Evolutionary conservation across 83 land plant genomes (phyloP), one percentile per base, ranked within the genome.

Genomic region (Isoetes engelmannii): DNA sequence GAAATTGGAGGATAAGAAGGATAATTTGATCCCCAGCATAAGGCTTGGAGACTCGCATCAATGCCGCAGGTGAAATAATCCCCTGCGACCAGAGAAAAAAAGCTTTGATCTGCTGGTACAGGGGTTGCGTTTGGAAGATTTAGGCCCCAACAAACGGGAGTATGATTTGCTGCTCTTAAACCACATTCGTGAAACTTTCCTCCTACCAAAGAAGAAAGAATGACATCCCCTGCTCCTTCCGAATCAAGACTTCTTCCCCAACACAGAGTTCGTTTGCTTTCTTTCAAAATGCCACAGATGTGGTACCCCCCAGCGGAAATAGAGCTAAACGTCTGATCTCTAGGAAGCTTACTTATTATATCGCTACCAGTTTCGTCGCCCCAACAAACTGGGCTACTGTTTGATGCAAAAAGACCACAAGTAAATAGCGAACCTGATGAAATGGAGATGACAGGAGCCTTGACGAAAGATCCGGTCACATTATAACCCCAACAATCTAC

Each of bases 401-500:
- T 87, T 7, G 49, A 58, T 6, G 80, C 73, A 49, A 87, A 78
- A 47, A 87, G 57, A 3, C 86, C 92, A 55, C 95, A 90, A 43
- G 80, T 85, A 71, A 90, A 90, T 57, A 68, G 73, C 6, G 89
- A 81, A 5, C 92, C 92, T 0, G 92, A 81, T 0, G 94, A 74
- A 41, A 89, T 82, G 49, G 94, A 82, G 47, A 69, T 50, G 57
- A 87, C 51, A 57, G 67, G 75, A 5, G 83, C 84, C 6, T 79
- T 63, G 4, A n/a, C 15, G 60, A 65, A 71, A 47, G 75, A 70
- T 8, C 70, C 72, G 1, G 94, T 87, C 91, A 89, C 87, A 67
- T 89, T 89, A 61, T 87, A 89, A 0, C 94, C 94, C 94, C 94
- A 89, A 67, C 94, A 89, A 72, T 89, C 94, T 46, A 89, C 84